Evolutionary conservation across 2,329 filamentous ascomycete species (phyloP).

Genomic region (Ploettnerulaceae sp.): DNA sequence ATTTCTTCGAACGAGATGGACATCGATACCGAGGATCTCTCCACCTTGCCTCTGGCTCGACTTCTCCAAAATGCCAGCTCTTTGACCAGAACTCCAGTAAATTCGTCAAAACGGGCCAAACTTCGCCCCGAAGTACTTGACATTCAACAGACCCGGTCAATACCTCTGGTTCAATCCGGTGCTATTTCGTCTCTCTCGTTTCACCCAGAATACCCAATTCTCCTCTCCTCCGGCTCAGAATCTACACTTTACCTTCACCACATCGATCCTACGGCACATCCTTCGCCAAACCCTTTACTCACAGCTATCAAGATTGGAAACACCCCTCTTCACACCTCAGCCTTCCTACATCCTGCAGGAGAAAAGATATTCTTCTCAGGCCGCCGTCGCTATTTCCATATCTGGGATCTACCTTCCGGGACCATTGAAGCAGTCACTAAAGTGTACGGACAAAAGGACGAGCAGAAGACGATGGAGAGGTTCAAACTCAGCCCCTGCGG

Average conservation of each 20-base stretch:
- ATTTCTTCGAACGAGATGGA: constrained; percentile 44
- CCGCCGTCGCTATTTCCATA: constrained; percentile 85
- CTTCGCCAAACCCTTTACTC: constrained; percentile 79
- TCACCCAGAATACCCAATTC: constrained; percentile 81
- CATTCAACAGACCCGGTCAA: constrained; percentile 84
- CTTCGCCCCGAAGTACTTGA: constrained; percentile 83
- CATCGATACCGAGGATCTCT: constrained; percentile 53
- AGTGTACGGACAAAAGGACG: constrained; percentile 68
- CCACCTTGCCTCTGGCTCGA: constrained; percentile 70
- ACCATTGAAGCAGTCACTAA: constrained; percentile 76
- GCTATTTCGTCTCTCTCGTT: constrained; percentile 81
- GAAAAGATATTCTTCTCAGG: constrained; percentile 84
- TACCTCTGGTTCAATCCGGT: constrained; percentile 72
- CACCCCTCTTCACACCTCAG: constrained; percentile 78
- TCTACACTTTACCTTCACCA: constrained; percentile 87
- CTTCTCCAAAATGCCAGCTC: constrained; percentile 71
- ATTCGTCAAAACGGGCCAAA: constrained; percentile 58
- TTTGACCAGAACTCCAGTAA: constrained; percentile 47
- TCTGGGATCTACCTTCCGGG: constrained; percentile 83
- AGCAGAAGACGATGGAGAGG: constrained; percentile 85
- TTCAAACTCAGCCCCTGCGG: constrained; percentile 88
- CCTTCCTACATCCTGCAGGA: constrained; percentile 69
- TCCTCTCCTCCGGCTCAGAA: constrained; percentile 83
- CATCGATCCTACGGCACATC: constrained; percentile 68
- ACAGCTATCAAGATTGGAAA: constrained; percentile 83